Percentiles rank a stretch among this genome's conserved stretches.
These are phyloP conservation scores for Erodium texanum DNA, from an alignment of 441 rosid species.

Conservation along the genomic window DNA sequence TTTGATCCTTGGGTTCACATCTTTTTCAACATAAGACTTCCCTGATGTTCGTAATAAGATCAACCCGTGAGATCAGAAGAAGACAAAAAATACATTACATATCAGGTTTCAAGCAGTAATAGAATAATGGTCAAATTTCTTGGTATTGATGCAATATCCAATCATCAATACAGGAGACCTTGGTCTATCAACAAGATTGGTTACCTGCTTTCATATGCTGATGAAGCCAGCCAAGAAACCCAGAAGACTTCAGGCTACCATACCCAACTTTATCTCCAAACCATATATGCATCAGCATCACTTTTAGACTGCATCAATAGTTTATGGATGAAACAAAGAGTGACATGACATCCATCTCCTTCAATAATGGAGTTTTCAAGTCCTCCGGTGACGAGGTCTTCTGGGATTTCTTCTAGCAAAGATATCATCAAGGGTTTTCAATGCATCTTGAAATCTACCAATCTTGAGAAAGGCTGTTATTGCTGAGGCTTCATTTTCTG, in stretches of 20 bases:
- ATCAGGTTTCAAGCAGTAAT: not conserved
- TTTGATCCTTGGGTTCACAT: too few species aligned
- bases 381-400: constrained; percentile 30
- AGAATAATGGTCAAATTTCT: not conserved
- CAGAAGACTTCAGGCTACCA: too few species aligned
- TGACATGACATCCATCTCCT: too few species aligned
- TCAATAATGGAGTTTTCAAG: not conserved
- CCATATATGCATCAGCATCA: not conserved
- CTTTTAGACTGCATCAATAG: not conserved
- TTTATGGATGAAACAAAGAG: not conserved
- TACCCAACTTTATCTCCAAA: not conserved
- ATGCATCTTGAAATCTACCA: constrained; percentile 63
- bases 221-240: too few species aligned
- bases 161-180: not conserved
- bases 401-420: constrained; percentile 37
- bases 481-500: constrained; percentile 52
- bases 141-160: not conserved
- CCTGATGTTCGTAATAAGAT: too few species aligned
- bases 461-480: constrained; percentile 65
- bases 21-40: too few species aligned
- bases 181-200: not conserved
- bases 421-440: constrained; percentile 56
- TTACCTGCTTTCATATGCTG: not conserved
- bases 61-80: too few species aligned
- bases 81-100: too few species aligned